phyloP scores from a whole-genome alignment of 225 moss, liverwort and hornwort species.

The Bryum argenteum region DNA sequence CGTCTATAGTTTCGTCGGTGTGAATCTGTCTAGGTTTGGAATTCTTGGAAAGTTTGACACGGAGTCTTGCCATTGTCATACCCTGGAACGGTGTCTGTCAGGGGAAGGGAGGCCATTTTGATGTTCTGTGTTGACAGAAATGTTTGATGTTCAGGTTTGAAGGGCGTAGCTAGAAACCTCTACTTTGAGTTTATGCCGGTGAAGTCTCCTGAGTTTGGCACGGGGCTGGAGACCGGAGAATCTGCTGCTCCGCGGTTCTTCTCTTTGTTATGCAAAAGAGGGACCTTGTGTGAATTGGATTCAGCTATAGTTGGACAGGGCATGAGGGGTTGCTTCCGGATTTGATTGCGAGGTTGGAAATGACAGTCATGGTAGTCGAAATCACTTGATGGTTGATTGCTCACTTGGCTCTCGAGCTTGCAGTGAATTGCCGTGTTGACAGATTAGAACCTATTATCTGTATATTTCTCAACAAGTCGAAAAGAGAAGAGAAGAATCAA shows the following conservation, averaged over 20 bases:
- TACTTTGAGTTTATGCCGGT: background rate
- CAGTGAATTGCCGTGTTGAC: conserved; percentile 35
- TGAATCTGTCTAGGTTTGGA: conserved; percentile 19
- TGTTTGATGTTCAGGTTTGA: conserved; percentile 14
- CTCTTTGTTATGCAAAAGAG: background rate
- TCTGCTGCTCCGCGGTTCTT: conserved; percentile 9
- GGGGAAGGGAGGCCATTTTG: conserved; percentile 2
- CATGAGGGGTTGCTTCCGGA: conserved; percentile 26
- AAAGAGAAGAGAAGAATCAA: background rate
- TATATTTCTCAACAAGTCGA: background rate
- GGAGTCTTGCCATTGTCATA: conserved; percentile 27
- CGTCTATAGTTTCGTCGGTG: conserved; percentile 13
- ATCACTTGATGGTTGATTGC: conserved; percentile 7
- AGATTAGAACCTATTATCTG: conserved; percentile 6
- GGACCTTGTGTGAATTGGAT: conserved; percentile 17
- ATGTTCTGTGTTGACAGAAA: conserved; percentile 2
- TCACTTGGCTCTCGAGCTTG: conserved; percentile 30
- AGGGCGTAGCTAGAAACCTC: conserved; percentile 11
- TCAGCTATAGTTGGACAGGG: conserved; percentile 10
- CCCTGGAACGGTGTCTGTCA: conserved; percentile 24
- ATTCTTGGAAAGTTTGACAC: conserved; percentile 28
- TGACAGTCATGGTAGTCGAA: conserved; percentile 27
- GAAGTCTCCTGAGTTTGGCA: background rate
- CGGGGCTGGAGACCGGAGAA: conserved; percentile 4
- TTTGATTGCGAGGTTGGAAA: conserved; percentile 24